Percentiles rank a stretch among this genome's conserved stretches.
phyloP scores from a whole-genome alignment of 257 asterid genomes.

The Nicotiana sylvestris region DNA sequence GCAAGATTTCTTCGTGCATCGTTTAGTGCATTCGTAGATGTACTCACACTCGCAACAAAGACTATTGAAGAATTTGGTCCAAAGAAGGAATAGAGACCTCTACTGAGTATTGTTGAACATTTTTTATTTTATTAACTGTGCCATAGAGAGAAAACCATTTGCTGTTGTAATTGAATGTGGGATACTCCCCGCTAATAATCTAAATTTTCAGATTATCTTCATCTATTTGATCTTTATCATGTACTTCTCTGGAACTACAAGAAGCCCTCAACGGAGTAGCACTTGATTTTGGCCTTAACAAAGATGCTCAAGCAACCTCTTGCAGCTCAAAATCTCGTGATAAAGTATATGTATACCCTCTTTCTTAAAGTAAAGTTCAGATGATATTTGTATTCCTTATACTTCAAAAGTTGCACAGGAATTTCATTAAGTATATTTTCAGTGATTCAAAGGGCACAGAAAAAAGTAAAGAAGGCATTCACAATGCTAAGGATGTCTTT shows the following conservation, averaged over 20 bases:
- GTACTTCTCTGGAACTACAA: not conserved
- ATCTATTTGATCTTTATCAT: not conserved
- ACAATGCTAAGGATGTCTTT: not conserved
- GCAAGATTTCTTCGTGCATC: slow-evolving; percentile 91
- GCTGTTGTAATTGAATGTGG: not conserved
- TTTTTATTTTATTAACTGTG: not conserved
- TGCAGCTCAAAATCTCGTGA: not conserved
- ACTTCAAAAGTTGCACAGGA: not conserved
- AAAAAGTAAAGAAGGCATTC: not conserved
- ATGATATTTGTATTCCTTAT: not conserved
- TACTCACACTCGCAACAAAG: slow-evolving; percentile 74
- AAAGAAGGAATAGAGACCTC: slow-evolving; percentile 19
- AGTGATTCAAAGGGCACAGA: not conserved
- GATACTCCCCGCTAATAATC: not conserved
- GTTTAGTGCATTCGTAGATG: slow-evolving; percentile 71
- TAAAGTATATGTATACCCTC: not conserved
- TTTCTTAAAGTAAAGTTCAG: not conserved
- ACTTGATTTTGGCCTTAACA: not conserved
- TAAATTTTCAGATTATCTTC: not conserved
- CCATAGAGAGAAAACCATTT: not conserved
- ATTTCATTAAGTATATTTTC: not conserved
- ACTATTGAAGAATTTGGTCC: slow-evolving; percentile 67
- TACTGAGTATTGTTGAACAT: not conserved
- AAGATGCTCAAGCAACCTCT: not conserved
- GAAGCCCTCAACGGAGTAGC: not conserved